These are phyloP conservation scores for Imleria badia DNA, from an alignment of 768 basidiomycete genomes.

Conservation along the genomic window DNA sequence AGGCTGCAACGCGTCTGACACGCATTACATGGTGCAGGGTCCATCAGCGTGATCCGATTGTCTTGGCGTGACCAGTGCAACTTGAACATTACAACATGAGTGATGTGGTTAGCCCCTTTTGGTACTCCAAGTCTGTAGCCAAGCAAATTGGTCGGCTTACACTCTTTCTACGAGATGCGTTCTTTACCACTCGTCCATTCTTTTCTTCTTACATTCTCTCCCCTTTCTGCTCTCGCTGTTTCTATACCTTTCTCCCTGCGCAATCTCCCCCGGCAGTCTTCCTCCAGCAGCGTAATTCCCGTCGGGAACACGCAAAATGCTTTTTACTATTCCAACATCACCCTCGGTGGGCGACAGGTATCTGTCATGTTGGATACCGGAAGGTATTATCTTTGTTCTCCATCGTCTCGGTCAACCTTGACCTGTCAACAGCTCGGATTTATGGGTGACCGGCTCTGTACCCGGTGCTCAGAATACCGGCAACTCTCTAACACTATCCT, in stretches of 20 bases:
- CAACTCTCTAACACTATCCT: slow-evolving; percentile 52
- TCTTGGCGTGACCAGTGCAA: too few species aligned
- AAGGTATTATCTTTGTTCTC: slow-evolving; percentile 43
- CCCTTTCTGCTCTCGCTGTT: slow-evolving; percentile 26
- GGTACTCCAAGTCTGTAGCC: too few species aligned
- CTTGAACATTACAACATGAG: too few species aligned
- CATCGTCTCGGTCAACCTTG: background rate
- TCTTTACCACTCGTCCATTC: slow-evolving; percentile 23
- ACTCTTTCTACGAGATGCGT: slow-evolving; percentile 15
- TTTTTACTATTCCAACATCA: slow-evolving; percentile 72
- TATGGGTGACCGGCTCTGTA: slow-evolving; percentile 63
- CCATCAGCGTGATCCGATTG: too few species aligned
- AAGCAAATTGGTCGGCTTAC: too few species aligned
- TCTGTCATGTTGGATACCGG: slow-evolving; percentile 75
- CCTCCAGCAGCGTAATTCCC: slow-evolving; percentile 34
- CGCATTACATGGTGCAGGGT: slow-evolving; percentile 1
- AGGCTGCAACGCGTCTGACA: background rate
- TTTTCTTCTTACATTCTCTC: slow-evolving; percentile 20
- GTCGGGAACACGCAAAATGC: slow-evolving; percentile 68
- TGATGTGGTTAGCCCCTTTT: too few species aligned
- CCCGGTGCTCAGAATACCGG: slow-evolving; percentile 57
- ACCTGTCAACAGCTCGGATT: slow-evolving; percentile 54
- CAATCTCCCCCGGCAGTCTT: slow-evolving; percentile 27
- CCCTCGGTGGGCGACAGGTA: slow-evolving; percentile 56
- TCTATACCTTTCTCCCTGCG: slow-evolving; percentile 33